Evolutionary conservation across 768 basidiomycete species (phyloP), one percentile per base, ranked within the genome.

Genomic region (Russula griseocarnosa): DNA sequence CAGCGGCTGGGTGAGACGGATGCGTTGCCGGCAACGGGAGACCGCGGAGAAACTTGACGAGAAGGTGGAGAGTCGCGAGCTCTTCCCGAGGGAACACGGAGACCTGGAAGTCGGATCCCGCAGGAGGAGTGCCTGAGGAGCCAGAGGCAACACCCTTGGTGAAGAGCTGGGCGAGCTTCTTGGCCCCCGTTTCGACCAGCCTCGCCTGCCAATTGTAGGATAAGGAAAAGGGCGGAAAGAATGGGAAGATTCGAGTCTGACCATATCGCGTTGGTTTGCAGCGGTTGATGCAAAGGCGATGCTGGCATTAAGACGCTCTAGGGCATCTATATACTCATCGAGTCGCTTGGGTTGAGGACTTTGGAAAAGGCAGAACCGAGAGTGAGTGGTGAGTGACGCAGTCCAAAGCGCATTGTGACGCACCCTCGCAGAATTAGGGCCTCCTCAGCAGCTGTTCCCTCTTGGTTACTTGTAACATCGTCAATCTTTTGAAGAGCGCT

Each of bases 131-230:
- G 32, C 90, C 90, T 3, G 90, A 87, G 1, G 89, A 92, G 28
- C 84, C 88, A 75, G 92, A 90, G 3, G 92, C 91, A n/a, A 92
- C 88, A 36, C 89, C 79, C 69, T 90, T 91, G n/a, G 90, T 94
- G 71, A 88, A 93, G 14, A 92, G 74, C 69, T 91, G 90, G 0
- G 85, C 81, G 11, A 93, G 78, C 71, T 91, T 92, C 77, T 92
- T 92, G 6, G 85, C 84, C 9, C 92, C 91, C 1, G 89, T 89
- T 76, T 92, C 90, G 10, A 92, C 78, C 5, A 93, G 81, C 47
- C 87, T 83, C n/a, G 88, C 80, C 87, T 79, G 67, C 28, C 32
- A 63, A 60, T 7, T 2, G 32, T 49, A 28, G 28, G 42, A 22
- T 24, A 3, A 55, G 38, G 55, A 46, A 28, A 40, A 22, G 36